Evolutionary conservation across 495 filamentous ascomycete species (phyloP).

Genomic region (Aspergillus olivimuriae): DNA sequence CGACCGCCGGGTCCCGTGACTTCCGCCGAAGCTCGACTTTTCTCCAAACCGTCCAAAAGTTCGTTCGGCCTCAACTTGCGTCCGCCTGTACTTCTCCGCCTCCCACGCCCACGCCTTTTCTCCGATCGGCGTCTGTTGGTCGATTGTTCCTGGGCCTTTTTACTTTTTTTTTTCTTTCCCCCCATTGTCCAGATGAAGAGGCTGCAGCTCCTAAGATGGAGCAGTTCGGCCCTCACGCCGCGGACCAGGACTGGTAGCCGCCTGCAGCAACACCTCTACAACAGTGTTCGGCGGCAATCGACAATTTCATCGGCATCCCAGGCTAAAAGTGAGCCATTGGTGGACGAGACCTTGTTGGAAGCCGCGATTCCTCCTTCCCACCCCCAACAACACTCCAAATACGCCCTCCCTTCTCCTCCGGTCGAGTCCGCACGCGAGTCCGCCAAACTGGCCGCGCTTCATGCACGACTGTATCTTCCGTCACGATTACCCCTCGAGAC

Average conservation of each 20-base stretch:
- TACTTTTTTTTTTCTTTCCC: neutral
- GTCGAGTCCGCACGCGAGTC: slow-evolving; percentile 63
- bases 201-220: slow-evolving; percentile 65
- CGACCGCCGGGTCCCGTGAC: slow-evolving; percentile 39
- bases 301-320: slow-evolving; percentile 29
- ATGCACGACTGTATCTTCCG: slow-evolving; percentile 82
- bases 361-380: slow-evolving; percentile 15
- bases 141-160: no score
- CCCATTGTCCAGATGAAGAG: slow-evolving; percentile 54
- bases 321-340: slow-evolving; percentile 16
- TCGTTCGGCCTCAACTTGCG: slow-evolving; percentile 10
- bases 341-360: slow-evolving; percentile 16
- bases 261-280: slow-evolving; percentile 39
- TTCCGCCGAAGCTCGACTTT: slow-evolving; percentile 40
- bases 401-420: slow-evolving; percentile 56
- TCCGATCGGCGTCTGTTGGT: slow-evolving; percentile 9
- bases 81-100: no score
- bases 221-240: slow-evolving; percentile 59
- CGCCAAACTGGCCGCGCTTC: slow-evolving; percentile 87
- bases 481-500: slow-evolving; percentile 75
- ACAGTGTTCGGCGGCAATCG: slow-evolving; percentile 32
- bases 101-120: slow-evolving; percentile 5
- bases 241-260: slow-evolving; percentile 44
- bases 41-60: slow-evolving; percentile 27
- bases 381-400: slow-evolving; percentile 28